Evolutionary conservation across 1,284 basidiomycete genomes (phyloP).

Genomic region (Marasmius tenuissimus): DNA sequence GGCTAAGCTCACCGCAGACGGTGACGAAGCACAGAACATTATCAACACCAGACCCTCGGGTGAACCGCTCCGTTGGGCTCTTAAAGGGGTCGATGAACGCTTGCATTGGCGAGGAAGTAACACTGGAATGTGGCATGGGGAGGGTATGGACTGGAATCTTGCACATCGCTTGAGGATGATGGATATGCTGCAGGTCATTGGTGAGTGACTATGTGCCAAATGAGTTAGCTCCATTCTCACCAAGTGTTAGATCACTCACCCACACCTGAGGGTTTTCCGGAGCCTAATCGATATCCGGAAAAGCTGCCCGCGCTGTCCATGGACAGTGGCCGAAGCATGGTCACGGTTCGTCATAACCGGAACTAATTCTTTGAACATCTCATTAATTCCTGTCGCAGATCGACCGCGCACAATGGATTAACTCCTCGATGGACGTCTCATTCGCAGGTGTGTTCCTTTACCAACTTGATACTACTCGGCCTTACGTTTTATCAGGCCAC

Average conservation of each 20-base stretch:
- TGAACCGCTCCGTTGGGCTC: neutral
- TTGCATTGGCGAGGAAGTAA: conserved; percentile 67
- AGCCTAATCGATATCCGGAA: no score
- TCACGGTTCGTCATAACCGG: neutral
- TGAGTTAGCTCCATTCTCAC: conserved; percentile 11
- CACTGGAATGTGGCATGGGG: conserved; percentile 55
- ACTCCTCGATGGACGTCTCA: neutral
- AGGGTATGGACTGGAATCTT: conserved; percentile 35
- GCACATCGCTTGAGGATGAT: conserved; percentile 33
- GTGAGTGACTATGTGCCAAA: conserved; percentile 30
- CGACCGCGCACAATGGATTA: neutral
- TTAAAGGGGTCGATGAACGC: conserved; percentile 38
- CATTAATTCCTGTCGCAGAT: neutral
- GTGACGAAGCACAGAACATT: neutral
- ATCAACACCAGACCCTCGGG: neutral
- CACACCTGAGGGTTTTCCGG: neutral
- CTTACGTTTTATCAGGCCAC: neutral
- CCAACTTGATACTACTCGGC: neutral
- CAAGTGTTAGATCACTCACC: conserved; percentile 14
- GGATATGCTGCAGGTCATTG: conserved; percentile 27
- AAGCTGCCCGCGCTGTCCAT: no score
- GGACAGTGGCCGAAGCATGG: neutral
- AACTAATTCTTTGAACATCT: neutral
- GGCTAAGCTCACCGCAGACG: neutral
- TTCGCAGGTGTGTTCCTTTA: neutral